Percentiles rank a stretch among this genome's conserved stretches.
phyloP scores from a whole-genome alignment of 1,284 basidiomycete species.

The Microbotryum intermedium region DNA sequence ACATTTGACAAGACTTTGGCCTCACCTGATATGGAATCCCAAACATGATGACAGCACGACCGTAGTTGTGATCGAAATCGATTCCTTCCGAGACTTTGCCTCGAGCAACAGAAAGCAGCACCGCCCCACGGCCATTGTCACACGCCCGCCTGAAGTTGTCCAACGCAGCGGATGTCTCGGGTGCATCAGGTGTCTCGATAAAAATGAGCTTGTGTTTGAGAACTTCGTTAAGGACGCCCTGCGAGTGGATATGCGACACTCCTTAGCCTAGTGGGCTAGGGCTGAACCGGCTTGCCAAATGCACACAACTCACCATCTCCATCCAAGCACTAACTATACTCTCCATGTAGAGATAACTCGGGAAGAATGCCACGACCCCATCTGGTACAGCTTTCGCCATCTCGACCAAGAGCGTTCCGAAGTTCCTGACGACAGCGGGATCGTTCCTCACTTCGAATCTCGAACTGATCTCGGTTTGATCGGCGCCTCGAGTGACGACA shows the following conservation, averaged over 20 bases:
- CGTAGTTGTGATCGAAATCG: constrained; percentile 99
- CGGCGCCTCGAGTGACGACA: constrained; percentile 94
- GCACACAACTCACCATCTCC: constrained; percentile 69
- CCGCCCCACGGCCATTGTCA: constrained; percentile 95
- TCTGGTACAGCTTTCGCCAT: constrained; percentile 97
- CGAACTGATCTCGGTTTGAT: constrained; percentile 98
- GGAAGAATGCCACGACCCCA: constrained; percentile 99
- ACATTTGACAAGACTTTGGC: constrained; percentile 11
- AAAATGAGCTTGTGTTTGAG: constrained; percentile 99
- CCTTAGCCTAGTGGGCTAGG: constrained; percentile 4
- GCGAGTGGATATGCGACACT: neutral
- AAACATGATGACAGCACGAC: constrained; percentile 99
- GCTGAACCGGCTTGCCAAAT: neutral
- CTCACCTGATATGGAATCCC: constrained; percentile 53
- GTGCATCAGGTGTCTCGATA: constrained; percentile 97
- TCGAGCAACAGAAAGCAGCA: constrained; percentile 91
- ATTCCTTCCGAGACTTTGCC: constrained; percentile 99
- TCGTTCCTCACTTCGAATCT: constrained; percentile 99
- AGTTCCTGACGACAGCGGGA: constrained; percentile 96
- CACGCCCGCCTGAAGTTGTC: constrained; percentile 97
- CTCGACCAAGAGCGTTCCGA: constrained; percentile 95
- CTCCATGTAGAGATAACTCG: constrained; percentile 99
- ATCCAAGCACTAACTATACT: constrained; percentile 99
- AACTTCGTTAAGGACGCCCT: constrained; percentile 97
- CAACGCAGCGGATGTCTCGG: constrained; percentile 94